phyloP scores from a whole-genome alignment of 2,329 filamentous ascomycete species.

The Diplodia scrobiculata region DNA sequence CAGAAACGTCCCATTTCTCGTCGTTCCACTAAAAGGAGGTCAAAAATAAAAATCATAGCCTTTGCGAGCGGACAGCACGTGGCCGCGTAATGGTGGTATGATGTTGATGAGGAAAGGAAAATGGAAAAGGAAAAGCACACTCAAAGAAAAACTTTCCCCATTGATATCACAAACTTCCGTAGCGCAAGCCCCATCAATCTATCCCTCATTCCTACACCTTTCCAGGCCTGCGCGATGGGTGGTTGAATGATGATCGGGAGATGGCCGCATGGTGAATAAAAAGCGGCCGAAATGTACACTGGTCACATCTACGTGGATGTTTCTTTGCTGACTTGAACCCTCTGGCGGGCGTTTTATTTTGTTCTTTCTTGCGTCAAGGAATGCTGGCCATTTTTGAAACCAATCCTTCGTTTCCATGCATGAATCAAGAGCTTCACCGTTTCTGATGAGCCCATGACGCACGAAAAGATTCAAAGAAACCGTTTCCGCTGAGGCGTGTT shows the following conservation, averaged over 20 bases:
- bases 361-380: background rate
- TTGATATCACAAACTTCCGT: background rate
- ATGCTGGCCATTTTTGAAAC: conserved; percentile 16
- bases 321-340: background rate
- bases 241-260: background rate
- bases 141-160: background rate
- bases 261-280: background rate
- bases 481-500: background rate
- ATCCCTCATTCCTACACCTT: background rate
- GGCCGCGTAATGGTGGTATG: background rate
- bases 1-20: background rate
- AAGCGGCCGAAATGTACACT: conserved; percentile 15
- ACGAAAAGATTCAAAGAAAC: background rate
- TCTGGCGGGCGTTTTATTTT: conserved; percentile 6
- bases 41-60: background rate
- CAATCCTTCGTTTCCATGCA: conserved; percentile 17
- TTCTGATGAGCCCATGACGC: conserved; percentile 21
- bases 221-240: conserved; percentile 4
- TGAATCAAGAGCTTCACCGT: conserved; percentile 20
- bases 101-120: conserved; percentile 9
- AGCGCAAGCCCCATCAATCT: conserved; percentile 4
- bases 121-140: background rate
- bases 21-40: background rate
- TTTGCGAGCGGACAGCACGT: background rate
- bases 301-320: conserved; percentile 15